These are phyloP conservation scores for Scedosporium minutisporum DNA, from an alignment of 2,329 filamentous ascomycete species.

Conservation along the genomic window DNA sequence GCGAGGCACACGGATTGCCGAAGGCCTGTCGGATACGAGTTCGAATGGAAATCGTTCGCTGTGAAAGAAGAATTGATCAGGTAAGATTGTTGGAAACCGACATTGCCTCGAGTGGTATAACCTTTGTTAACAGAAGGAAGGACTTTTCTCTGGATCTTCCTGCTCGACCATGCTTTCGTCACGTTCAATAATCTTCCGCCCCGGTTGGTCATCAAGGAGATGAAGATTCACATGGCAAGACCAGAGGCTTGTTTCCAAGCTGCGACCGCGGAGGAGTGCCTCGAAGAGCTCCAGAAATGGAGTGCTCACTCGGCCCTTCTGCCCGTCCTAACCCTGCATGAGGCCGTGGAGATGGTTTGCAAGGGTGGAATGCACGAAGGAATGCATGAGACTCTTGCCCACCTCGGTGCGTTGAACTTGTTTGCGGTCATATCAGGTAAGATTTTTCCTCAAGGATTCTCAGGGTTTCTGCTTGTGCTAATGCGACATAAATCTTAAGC, in stretches of 20 bases:
- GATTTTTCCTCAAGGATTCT: background rate
- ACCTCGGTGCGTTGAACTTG: conserved; percentile 17
- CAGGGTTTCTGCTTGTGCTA: background rate
- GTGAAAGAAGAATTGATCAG: conserved; percentile 24
- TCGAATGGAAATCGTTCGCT: conserved; percentile 22
- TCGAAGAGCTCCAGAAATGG: conserved; percentile 17
- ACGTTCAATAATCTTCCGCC: conserved; percentile 31
- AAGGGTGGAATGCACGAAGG: conserved; percentile 12
- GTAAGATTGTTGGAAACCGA: conserved; percentile 7
- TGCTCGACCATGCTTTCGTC: conserved; percentile 28
- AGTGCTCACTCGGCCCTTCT: conserved; percentile 17
- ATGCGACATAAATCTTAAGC: conserved; percentile 8
- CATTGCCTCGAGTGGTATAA: background rate
- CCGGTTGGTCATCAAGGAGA: conserved; percentile 28
- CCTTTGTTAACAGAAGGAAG: conserved; percentile 7
- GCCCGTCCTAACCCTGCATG: conserved; percentile 13
- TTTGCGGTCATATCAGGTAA: conserved; percentile 14
- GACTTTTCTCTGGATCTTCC: conserved; percentile 23
- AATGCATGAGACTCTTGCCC: conserved; percentile 10
- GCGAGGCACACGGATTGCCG: conserved; percentile 18
- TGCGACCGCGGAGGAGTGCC: conserved; percentile 19
- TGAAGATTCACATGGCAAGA: conserved; percentile 24
- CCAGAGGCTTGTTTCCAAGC: conserved; percentile 28
- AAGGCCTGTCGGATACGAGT: conserved; percentile 16
- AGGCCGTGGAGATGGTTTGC: conserved; percentile 16